Evolutionary conservation across 2,329 filamentous ascomycete genomes (phyloP), one percentile per base, ranked within the genome.

Genomic region (Delphinella strobiligena): DNA sequence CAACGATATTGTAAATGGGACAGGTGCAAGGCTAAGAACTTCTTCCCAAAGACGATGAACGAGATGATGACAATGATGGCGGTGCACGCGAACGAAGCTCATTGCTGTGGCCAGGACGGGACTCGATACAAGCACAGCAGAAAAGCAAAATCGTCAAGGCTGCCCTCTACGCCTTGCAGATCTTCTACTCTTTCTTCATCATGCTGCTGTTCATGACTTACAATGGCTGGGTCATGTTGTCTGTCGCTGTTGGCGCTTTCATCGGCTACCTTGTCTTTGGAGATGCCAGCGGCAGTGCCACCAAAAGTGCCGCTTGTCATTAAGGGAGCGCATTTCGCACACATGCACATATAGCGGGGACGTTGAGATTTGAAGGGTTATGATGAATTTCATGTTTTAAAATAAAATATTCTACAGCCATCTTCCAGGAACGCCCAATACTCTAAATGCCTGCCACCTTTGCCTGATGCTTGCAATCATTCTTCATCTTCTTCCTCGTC

Each of bases 121-220:
- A 71, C 56, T 74, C 75, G 59, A 66, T 62, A 47, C 66, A 68
- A 47, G 67, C 74, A 47, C 74, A 76, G 59, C 74, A 78, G 62
- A 75, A 73, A 54, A 80, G 77, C 37, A 87, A 84, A 61, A 57
- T 93, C 45, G 66, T 85, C 60, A 89, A 94, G 69, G 83, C 84
- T 19, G 62, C 74, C 22, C 66, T 98, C 41, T 98, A 98, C 67
- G 89, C 80, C 15, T 62, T 91, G 37, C 91, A 98, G 68, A 93
- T 91, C 50, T 96, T 96, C 62, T 98, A 98, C 62, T 93, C 88
- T 34, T 96, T 98, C 56, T 96, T 98, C 72, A 88, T 98, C 59
- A 98, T 98, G 91, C 71, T 98, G 45, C 66, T 98, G 16, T 98
- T 98, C 64, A 98, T 98, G 91, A 98, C 91, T n/a, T 98, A 98